Evolutionary conservation across 805 yeast genomes (phyloP), one percentile per base, ranked within the genome.

Genomic region (Scheffersomyces amazonensis): DNA sequence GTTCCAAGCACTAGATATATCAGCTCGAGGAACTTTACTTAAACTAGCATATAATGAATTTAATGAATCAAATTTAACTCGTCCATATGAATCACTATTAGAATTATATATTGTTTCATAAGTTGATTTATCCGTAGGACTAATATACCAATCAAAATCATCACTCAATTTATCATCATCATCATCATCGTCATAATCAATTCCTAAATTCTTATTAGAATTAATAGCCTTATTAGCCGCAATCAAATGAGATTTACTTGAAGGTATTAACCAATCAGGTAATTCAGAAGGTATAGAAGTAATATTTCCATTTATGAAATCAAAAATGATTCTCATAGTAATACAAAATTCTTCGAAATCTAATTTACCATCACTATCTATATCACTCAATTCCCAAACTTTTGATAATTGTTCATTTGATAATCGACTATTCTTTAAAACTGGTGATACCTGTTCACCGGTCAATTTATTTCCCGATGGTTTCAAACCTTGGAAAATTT

Each of bases 291-390:
- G 99, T 5, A 90, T 69, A 3, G 44, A 38, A 15, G 67, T 61
- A 13, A 71, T 50, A 32, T 63, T 67, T 13, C 90, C 87, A 60
- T 93, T 90, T 38, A 93, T 91, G 57, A 84, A 61, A 58, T 93
- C 99, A 57, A 89, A 93, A 32, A 91, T 87, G 39, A 93, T 73
- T 49, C 98, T 76, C 99, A 93, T 93, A 36, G 97, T 91, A 46
- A 93, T 87, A 56, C 97, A 93, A 62, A 93, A 93, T 66, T 93
- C 99, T 64, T 93, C 99, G 60, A 93, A 93, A 62, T 93, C 99
- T 51, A 93, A 72, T 48, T 73, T 70, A 9, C 96, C 96, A 61
- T 93, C 99, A 32, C 80, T 79, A 62, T 93, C 99, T 39, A 91
- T 87, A 59, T 93, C 99, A 2, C 91, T 82, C 34, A 93, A 64